A percentile compares a stretch with the other conserved stretches of the same genome.
These are phyloP conservation scores for Gypsophila paniculata DNA, from an alignment of 179 eudicot genomes.

Conservation along the genomic window DNA sequence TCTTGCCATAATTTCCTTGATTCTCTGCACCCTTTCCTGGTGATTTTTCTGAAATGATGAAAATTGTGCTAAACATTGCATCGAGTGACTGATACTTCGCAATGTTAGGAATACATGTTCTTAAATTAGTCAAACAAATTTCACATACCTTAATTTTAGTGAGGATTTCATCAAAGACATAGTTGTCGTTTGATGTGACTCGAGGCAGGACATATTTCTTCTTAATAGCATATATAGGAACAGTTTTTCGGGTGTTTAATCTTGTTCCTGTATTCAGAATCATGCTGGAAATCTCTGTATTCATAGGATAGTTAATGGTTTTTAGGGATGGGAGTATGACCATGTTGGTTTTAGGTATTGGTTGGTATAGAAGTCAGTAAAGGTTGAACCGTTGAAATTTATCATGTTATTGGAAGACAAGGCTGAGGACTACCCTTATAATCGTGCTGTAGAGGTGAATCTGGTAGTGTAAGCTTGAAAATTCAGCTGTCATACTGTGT, in stretches of 20 bases:
- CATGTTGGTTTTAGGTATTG: not conserved
- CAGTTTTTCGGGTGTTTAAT: not conserved
- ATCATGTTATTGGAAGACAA: not conserved
- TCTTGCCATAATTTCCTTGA: not conserved
- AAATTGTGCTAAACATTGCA: no score
- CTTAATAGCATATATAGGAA: not conserved
- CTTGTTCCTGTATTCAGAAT: not conserved
- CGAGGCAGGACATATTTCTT: not conserved
- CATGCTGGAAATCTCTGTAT: no score
- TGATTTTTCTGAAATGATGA: not conserved
- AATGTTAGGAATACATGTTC: no score
- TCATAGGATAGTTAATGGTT: not conserved
- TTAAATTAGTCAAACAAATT: not conserved
- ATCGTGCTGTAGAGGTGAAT: no score
- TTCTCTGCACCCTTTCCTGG: conserved; percentile 5
- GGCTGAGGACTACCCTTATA: not conserved
- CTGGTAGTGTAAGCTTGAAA: no score
- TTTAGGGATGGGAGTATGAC: not conserved
- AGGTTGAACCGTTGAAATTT: no score
- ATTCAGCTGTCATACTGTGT: no score
- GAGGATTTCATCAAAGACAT: not conserved
- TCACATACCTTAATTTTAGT: not conserved
- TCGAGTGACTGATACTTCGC: no score
- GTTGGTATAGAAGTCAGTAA: no score
- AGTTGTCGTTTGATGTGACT: not conserved